A percentile compares a stretch with the other conserved stretches of the same genome.
Evolutionary conservation across 345 rosid species (phyloP).

Genomic region (Eucalyptus polyanthemos): DNA sequence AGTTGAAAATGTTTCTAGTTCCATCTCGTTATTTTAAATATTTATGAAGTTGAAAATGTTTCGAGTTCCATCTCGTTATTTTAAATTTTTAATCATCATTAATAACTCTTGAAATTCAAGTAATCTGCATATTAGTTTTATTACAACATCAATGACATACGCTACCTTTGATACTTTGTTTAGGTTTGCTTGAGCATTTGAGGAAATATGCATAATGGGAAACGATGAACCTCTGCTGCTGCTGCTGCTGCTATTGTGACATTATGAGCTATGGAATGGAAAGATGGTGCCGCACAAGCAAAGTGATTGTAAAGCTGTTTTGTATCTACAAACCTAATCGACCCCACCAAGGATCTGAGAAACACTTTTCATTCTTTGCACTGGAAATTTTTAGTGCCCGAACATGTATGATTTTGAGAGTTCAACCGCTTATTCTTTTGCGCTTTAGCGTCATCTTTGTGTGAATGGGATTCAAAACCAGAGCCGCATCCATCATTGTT

Average conservation of each 20-base stretch:
- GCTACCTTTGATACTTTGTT: neutral
- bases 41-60: too few species aligned
- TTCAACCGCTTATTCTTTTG: neutral
- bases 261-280: neutral
- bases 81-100: neutral
- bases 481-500: neutral
- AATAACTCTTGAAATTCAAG: neutral
- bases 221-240: neutral
- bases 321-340: neutral
- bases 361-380: neutral
- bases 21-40: neutral
- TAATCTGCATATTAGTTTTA: neutral
- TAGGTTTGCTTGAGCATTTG: neutral
- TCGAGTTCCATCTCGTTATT: neutral
- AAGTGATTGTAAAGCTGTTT: neutral
- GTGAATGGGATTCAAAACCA: neutral
- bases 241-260: neutral
- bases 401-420: neutral
- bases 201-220: neutral
- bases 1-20: too few species aligned
- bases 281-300: neutral
- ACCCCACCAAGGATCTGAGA: neutral
- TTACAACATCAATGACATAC: neutral
- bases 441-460: neutral
- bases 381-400: neutral